Conservation (phyloP, 352 stramenopile genomes). For the Pythium sukuiense region DNA sequence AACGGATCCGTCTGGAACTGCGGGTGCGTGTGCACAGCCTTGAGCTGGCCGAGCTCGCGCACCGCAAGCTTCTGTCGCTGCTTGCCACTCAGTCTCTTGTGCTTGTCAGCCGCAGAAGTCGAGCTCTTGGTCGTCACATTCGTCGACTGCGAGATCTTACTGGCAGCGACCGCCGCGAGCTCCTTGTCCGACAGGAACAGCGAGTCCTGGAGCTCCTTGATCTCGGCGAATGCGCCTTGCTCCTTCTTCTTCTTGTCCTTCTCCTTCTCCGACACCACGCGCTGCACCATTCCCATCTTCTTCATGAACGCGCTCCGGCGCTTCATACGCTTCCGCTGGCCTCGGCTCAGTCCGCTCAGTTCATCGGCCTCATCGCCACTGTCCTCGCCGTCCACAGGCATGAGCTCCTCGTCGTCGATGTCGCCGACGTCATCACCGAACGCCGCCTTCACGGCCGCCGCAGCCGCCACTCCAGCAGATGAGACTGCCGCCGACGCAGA, state of each 20-base stretch:
- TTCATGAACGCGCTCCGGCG: constrained; percentile 77
- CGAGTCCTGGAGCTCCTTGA: constrained; percentile 70
- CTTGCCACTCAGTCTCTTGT: constrained; percentile 71
- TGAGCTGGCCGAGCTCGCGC: constrained; percentile 79
- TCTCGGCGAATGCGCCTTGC: constrained; percentile 64
- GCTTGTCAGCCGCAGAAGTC: constrained; percentile 3
- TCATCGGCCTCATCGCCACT: constrained; percentile 29
- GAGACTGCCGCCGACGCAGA: constrained; percentile 14
- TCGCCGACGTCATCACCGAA: constrained; percentile 53
- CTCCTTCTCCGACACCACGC: constrained; percentile 57
- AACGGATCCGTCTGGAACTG: constrained; percentile 84
- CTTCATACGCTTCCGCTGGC: constrained; percentile 85
- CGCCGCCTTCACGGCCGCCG: constrained; percentile 60
- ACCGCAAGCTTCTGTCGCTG: constrained; percentile 85
- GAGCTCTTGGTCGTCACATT: constrained; percentile 27
- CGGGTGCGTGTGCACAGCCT: constrained; percentile 80
- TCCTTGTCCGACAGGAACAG: constrained; percentile 62
- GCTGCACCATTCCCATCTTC: constrained; percentile 84
- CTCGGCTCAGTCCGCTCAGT: constrained; percentile 56
- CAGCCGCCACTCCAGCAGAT: constrained; percentile 29
- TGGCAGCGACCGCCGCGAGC: constrained; percentile 21
- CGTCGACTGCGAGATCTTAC: constrained; percentile 30
- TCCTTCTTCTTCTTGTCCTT: constrained; percentile 44
- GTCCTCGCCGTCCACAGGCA: constrained; percentile 36
- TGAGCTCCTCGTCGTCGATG: constrained; percentile 23